Evolutionary conservation across 352 stramenopile species (phyloP), one percentile per base, ranked within the genome.

Genomic region (Globisporangium perplexum): DNA sequence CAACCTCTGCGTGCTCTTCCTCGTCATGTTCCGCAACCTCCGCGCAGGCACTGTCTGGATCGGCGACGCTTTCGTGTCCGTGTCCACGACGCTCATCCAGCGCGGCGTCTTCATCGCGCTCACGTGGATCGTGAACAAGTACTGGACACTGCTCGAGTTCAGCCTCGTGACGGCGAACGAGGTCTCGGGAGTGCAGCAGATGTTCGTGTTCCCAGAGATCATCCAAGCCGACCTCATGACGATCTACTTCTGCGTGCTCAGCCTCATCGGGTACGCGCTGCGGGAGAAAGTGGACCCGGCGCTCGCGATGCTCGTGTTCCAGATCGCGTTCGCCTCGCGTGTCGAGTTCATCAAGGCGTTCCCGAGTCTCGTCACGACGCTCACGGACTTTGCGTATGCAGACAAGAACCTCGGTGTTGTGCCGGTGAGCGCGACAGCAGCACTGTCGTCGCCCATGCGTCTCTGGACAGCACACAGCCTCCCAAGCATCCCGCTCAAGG

Each of bases 121-220:
- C 5, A 58, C 55, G 5, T 79, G 71, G 60, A 52, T 65, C 26
- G 38, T 86, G n/a, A 74, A 86, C 23, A 62, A 54, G 0, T 79
- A 69, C 35, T 86, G 71, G 68, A 69, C 62, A 1, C 46, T 81
- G 0, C 69, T 66, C 0, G 68, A 81, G 48, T 83, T 77, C 20
- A 50, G 18, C 18, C 60, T 66, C 47, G 56, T 48, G 5, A 60
- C 62, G 11, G 41, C 41, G 22, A 57, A 50, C 41, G 12, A 30
- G 26, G 5, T 58, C 24, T 47, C 53, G n/a, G 7, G 7, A 5
- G 33, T 17, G 10, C 38, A 57, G 51, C 14, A 44, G 35, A 46
- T 52, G 23, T 52, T 38, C 17, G 20, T 20, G 3, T 52, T 35
- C 43, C 22, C n/a, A 15, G 24, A 57, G 41, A 52, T 59, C 31